Evolutionary conservation across 1,284 basidiomycete genomes (phyloP), one percentile per base, ranked within the genome.

Genomic region (Sphagnurus paluster): DNA sequence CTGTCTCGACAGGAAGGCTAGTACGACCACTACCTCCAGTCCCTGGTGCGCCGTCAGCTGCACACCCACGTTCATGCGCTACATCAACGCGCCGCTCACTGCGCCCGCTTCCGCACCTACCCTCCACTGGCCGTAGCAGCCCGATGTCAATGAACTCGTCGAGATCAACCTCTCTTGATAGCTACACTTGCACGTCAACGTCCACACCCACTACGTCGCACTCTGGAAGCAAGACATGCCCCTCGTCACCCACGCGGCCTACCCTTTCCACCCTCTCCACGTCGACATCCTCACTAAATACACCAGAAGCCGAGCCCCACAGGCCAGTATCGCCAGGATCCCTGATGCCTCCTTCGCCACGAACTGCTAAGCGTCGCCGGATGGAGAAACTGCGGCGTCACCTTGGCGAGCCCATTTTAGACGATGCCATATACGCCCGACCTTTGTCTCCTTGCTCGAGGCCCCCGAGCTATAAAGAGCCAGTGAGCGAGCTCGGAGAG

Each of bases 351-450:
- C 61, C 57, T 0, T 57, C 66, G 2, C 64, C 66, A 3, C 50
- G 32, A 4, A 63, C 60, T 11, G 55, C 54, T 13, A 60, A 55
- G 20, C 58, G 52, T 16, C 57, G 48, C 43, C 60, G 66, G n/a
- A 50, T 66, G 20, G 57, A 56, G 1, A 68, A 65, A 46, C 56
- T 67, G 6, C 58, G 58, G 7, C 67, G 66, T 13, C 58, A 61
- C 39, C 55, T 68, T 9, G 67, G 66, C 16, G 65, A 68, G 50
- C 46, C 53, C 2, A 42, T 66, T 2, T 58, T 61, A 3, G 45
- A 55, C 20, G 58, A 63, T 13, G 50, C 60, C 7, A 60, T 65
- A 20, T 48, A 56, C 36, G 16, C 14, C 30, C 16, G 35, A 17
- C 44, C 28, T 23, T 17, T 13, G 25, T 26, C 26, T 43, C 28